Evolutionary conservation across 164 flowering plant genomes (phyloP).

Genomic region (Tetracentron sinense): DNA sequence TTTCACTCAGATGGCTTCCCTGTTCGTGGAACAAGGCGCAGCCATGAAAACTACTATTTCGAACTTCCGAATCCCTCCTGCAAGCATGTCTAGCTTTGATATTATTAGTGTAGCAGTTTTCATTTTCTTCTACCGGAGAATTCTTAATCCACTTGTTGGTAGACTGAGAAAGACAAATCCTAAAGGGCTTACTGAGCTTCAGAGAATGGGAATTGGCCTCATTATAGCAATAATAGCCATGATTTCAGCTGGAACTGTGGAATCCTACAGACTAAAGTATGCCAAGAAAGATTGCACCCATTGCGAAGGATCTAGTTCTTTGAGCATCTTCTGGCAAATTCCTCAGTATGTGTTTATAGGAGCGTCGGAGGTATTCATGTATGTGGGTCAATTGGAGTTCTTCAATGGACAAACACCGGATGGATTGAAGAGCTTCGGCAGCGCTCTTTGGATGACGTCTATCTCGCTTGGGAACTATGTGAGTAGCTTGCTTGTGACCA

Average conservation of each 20-base stretch:
- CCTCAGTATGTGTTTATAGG: conserved; percentile 64
- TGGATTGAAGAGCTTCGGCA: too few relatives aligned
- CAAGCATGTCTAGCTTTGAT: conserved; percentile 77
- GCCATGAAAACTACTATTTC: conserved; percentile 48
- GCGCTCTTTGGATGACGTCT: too few relatives aligned
- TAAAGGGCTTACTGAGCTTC: too few relatives aligned
- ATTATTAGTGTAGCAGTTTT: conserved; percentile 53
- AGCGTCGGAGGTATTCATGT: conserved; percentile 79
- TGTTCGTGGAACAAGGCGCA: conserved; percentile 75
- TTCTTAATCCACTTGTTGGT: conserved; percentile 41
- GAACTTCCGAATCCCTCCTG: conserved; percentile 54
- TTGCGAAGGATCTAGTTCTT: conserved; percentile 30
- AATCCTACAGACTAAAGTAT: conserved; percentile 39
- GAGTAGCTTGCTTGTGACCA: conserved; percentile 49
- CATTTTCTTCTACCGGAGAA: conserved; percentile 46
- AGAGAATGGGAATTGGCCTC: conserved; percentile 72
- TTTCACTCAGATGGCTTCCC: conserved; percentile 79
- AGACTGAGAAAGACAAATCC: conserved; percentile 15
- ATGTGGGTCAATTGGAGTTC: too few relatives aligned
- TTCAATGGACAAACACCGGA: conserved; percentile 70
- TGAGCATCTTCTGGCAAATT: too few relatives aligned
- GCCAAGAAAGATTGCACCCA: too few relatives aligned
- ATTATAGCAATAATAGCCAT: conserved; percentile 52
- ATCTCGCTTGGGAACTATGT: too few relatives aligned
- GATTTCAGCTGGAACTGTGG: conserved; percentile 55